Base-by-base conservation (phyloP, 2,329 filamentous ascomycete genomes). In the Fusarium redolens region DNA sequence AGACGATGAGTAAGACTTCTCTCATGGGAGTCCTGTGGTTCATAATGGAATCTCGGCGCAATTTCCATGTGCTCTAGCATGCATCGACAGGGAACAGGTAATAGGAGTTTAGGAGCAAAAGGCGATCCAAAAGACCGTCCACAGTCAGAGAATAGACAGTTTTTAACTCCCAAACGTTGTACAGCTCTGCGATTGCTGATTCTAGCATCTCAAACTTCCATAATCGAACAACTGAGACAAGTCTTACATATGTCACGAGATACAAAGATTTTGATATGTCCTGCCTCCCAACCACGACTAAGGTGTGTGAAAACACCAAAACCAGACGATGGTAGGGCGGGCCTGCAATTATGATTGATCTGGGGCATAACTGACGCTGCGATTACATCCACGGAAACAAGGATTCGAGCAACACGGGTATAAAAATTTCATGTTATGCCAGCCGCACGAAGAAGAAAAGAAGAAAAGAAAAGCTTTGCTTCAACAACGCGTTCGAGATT, bases 331-430 rank as follows among this genome's bases (percentile, higher is more conserved):
- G 83, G 84, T 84, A 81, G 84, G 83, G 86, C 84, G 86, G 83
- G 86, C 82, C 85, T 93, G 92, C 92, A 95, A 96, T 96, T 93
- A 87, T 88, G 84, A 85, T 92, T 84, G 69, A 81, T 93, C 92
- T 95, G 89, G 88, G 91, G 90, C 91, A 89, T 88, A 90, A 92
- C 89, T 91, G 92, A 95, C 92, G 91, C 92, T 90, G 78, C 82
- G 83, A 84, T 79, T 73, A 73, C 73, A 85, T 87, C 85, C 86
- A 87, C 90, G 83, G 78, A 80, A 81, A 58, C 75, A 81, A 80
- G 85, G 86, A 91, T 86, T 87, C 89, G 91, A 92, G 92, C 92
- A 95, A 95, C 92, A 93, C 90, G 92, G 92, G 90, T 88, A 89
- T 89, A 89, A 89, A 81, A 85, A 84, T 86, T 87, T 84, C 81